Conservation (phyloP, 371 early-diverging fungal genomes). For the Nematocida ironsii region DNA sequence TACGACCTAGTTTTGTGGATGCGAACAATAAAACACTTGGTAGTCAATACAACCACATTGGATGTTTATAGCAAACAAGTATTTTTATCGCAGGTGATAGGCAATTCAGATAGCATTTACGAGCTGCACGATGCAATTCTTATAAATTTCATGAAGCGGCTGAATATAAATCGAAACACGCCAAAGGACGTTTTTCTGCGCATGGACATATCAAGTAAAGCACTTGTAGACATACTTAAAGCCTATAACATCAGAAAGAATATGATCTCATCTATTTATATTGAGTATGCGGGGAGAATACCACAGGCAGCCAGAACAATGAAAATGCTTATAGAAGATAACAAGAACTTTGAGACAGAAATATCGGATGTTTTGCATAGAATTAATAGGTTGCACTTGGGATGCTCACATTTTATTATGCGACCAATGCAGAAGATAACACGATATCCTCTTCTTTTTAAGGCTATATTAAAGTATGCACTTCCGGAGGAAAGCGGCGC, state of each 20-base stretch:
- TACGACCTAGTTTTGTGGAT: conserved; percentile 50
- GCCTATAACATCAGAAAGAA: conserved; percentile 9
- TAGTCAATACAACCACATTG: conserved; percentile 30
- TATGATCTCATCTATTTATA: background rate
- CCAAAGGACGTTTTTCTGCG: conserved; percentile 29
- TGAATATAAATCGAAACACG: background rate
- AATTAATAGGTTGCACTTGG: conserved; percentile 61
- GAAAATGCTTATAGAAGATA: conserved; percentile 27
- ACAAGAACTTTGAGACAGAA: conserved; percentile 60
- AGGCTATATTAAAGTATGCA: conserved; percentile 67
- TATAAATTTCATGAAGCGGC: background rate
- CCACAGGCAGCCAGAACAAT: conserved; percentile 40
- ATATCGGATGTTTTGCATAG: conserved; percentile 55
- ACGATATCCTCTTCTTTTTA: conserved; percentile 66
- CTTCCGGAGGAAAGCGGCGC: conserved; percentile 28
- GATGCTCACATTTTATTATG: conserved; percentile 67
- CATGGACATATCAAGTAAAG: background rate
- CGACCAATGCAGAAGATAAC: conserved; percentile 66
- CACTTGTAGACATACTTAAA: conserved; percentile 5
- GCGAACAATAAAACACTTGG: conserved; percentile 42
- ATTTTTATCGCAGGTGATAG: conserved; percentile 26
- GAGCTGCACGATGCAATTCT: conserved; percentile 29
- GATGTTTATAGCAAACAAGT: conserved; percentile 27
- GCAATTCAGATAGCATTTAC: conserved; percentile 35
- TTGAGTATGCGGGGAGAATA: conserved; percentile 21